phyloP scores from a whole-genome alignment of 1,139 yeast species.

The Debaryomycetaceae sp. region DNA sequence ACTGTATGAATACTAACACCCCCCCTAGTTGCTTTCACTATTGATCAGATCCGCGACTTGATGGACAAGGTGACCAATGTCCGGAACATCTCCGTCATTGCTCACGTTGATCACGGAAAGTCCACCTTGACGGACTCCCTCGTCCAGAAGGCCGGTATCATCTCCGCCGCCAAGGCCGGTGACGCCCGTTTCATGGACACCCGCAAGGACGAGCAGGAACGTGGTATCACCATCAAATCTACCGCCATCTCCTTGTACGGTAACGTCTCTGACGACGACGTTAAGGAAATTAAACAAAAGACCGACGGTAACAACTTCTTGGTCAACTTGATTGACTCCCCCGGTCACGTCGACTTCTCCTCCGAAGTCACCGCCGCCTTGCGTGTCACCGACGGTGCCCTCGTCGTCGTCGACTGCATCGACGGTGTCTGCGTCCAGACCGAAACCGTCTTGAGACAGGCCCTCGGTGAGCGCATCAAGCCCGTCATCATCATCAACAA shows the following conservation, averaged over 20 bases:
- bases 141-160: conserved; percentile 98
- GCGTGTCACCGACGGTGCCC: conserved; percentile 99
- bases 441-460: conserved; percentile 98
- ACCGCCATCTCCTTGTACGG: conserved; percentile 96
- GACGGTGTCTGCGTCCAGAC: conserved; percentile 99
- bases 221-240: conserved; percentile 99
- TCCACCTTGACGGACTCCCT: conserved; percentile 98
- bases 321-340: conserved; percentile 95
- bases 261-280: conserved; percentile 82
- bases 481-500: conserved; percentile 98
- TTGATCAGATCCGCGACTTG: conserved; percentile 94
- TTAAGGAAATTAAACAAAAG: conserved; percentile 92
- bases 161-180: conserved; percentile 99
- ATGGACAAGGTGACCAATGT: conserved; percentile 99
- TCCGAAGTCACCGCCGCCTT: conserved; percentile 99
- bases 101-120: conserved; percentile 99
- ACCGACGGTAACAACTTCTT: conserved; percentile 90
- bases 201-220: conserved; percentile 99
- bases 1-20: conserved; percentile 10
- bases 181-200: conserved; percentile 99
- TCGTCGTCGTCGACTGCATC: conserved; percentile 97
- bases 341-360: conserved; percentile 99
- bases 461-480: conserved; percentile 98
- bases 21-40: conserved; percentile 55
- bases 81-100: conserved; percentile 99